A percentile compares a stretch with the other conserved stretches of the same genome.
Evolutionary conservation across 2,329 filamentous ascomycete genomes (phyloP).

Genomic region (Xylaria digitata): DNA sequence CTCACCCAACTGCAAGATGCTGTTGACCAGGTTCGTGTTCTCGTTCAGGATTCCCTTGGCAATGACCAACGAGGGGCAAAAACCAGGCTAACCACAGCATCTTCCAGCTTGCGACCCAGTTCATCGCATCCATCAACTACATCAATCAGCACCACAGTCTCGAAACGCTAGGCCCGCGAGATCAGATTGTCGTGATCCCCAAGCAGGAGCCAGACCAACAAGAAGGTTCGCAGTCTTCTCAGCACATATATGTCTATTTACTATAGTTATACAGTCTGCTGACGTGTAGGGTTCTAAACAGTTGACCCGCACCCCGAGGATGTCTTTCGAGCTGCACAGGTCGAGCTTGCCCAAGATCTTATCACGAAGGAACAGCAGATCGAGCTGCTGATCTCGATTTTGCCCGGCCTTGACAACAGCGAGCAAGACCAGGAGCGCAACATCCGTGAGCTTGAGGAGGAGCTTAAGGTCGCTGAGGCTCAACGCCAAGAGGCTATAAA

Average conservation of each 20-base stretch:
- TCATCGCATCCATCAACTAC: constrained; percentile 74
- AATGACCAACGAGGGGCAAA: constrained; percentile 2
- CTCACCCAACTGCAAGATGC: constrained; percentile 88
- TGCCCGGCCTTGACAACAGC: constrained; percentile 83
- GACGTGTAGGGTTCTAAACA: constrained; percentile 43
- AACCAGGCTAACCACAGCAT: constrained; percentile 33
- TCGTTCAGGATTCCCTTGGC: not conserved
- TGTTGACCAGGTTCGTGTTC: constrained; percentile 75
- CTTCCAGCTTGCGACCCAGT: constrained; percentile 72
- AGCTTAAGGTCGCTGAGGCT: constrained; percentile 71
- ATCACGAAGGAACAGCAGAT: constrained; percentile 87
- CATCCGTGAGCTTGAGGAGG: constrained; percentile 73
- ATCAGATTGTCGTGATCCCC: constrained; percentile 66
- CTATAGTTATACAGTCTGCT: constrained; percentile 14
- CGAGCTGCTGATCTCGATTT: constrained; percentile 76
- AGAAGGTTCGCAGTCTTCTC: constrained; percentile 56
- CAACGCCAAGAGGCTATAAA: constrained; percentile 72
- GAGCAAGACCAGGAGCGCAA: constrained; percentile 79
- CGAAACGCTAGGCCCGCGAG: constrained; percentile 66
- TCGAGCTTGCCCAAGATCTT: constrained; percentile 80
- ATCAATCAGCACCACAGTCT: constrained; percentile 76
- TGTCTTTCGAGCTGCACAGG: constrained; percentile 73
- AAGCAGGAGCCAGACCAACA: constrained; percentile 65
- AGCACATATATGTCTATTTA: not conserved
- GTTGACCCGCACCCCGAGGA: constrained; percentile 72